A percentile compares a stretch with the other conserved stretches of the same genome.
phyloP scores from a whole-genome alignment of 768 basidiomycete genomes.

The Macrolepiota fuliginosa region DNA sequence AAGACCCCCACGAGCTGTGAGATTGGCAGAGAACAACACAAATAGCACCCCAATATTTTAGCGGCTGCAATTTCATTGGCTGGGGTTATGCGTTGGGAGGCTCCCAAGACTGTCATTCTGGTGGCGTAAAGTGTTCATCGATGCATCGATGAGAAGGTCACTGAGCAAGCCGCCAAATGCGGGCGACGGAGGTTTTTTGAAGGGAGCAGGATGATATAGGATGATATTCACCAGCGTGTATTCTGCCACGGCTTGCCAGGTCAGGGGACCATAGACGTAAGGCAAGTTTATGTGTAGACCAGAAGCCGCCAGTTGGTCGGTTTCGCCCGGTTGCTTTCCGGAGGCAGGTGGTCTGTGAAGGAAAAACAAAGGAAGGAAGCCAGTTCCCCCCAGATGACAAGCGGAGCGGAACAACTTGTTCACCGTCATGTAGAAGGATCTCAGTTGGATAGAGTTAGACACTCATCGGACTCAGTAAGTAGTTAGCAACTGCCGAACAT shows the following conservation, averaged over 20 bases:
- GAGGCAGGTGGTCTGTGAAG: neutral
- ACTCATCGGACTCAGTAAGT: neutral
- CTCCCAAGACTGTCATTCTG: conserved; percentile 3
- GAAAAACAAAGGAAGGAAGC: neutral
- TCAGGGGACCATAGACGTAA: neutral
- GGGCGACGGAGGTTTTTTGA: neutral
- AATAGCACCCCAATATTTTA: neutral
- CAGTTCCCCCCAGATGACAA: neutral
- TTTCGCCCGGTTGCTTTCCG: neutral
- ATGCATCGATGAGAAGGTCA: neutral
- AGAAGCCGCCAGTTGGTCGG: neutral
- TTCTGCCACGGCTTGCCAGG: neutral
- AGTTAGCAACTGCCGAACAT: neutral
- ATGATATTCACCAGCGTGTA: neutral
- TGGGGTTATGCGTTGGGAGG: neutral
- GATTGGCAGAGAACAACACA: neutral
- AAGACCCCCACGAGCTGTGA: neutral
- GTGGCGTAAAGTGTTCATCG: neutral
- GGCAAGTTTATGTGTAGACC: neutral
- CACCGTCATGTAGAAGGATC: neutral
- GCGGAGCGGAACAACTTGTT: neutral
- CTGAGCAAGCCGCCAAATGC: neutral
- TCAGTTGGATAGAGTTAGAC: too few species aligned
- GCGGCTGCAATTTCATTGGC: neutral
- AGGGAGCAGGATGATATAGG: neutral